phyloP scores from a whole-genome alignment of 1,284 basidiomycete species.

The Inonotus obliquus region DNA sequence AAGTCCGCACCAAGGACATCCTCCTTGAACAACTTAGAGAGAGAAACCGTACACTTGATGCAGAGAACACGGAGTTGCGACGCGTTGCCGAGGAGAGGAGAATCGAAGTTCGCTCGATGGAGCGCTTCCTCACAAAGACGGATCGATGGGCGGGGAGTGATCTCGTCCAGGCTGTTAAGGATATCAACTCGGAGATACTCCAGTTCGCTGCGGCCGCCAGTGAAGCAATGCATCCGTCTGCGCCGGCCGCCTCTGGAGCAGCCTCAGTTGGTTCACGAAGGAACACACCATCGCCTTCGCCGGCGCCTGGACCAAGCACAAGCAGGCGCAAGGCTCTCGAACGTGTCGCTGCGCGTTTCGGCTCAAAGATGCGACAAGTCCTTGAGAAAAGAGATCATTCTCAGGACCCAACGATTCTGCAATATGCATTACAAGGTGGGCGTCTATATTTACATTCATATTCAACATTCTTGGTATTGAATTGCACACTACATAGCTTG shows the following conservation, averaged over 20 bases:
- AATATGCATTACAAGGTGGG: constrained; percentile 55
- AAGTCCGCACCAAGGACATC: constrained; percentile 10
- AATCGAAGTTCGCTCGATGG: constrained; percentile 49
- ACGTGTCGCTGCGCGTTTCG: constrained; percentile 57
- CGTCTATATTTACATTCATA: not conserved
- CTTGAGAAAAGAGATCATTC: constrained; percentile 59
- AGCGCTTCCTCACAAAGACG: constrained; percentile 65
- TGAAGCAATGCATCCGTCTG: constrained; percentile 43
- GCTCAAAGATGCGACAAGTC: constrained; percentile 51
- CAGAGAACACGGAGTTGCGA: constrained; percentile 5
- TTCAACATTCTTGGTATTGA: not conserved
- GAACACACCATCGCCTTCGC: not conserved
- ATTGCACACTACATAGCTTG: constrained; percentile 35
- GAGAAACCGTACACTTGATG: constrained; percentile 8
- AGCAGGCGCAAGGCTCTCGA: constrained; percentile 42
- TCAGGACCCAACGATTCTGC: constrained; percentile 68
- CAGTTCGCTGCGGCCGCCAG: constrained; percentile 71
- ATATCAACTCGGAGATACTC: constrained; percentile 72
- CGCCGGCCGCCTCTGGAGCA: constrained; percentile 7
- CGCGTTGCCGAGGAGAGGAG: constrained; percentile 29
- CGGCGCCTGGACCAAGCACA: not conserved
- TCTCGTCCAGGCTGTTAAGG: constrained; percentile 70
- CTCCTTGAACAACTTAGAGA: constrained; percentile 13
- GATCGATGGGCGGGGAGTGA: constrained; percentile 73
- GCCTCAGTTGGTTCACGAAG: not conserved